Percentiles rank a stretch among this genome's conserved stretches.
phyloP scores from a whole-genome alignment of 1,284 basidiomycete species.

The Ceratobasidium sp. region DNA sequence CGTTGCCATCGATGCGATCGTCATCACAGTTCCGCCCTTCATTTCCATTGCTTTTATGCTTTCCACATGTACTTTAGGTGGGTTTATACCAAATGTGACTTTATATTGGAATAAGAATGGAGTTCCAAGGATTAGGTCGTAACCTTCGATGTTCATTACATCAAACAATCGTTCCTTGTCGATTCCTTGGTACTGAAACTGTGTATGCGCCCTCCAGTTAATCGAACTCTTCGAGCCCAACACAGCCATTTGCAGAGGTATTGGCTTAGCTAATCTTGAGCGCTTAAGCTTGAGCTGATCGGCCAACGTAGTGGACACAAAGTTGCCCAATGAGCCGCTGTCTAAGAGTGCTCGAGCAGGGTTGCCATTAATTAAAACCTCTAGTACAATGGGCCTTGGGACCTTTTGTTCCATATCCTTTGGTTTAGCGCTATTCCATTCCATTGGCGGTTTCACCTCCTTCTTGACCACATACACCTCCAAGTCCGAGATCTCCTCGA shows the following conservation, averaged over 20 bases:
- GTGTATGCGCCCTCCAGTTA: constrained; percentile 23
- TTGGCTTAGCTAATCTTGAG: constrained; percentile 44
- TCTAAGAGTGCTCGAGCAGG: constrained; percentile 49
- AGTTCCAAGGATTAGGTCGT: constrained; percentile 47
- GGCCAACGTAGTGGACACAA: constrained; percentile 51
- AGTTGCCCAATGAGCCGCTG: constrained; percentile 51
- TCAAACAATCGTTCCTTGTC: constrained; percentile 46
- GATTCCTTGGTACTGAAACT: constrained; percentile 49
- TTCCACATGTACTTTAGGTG: constrained; percentile 40
- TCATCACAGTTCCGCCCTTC: constrained; percentile 41
- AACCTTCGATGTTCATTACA: constrained; percentile 46
- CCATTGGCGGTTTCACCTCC: neutral
- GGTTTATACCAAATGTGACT: constrained; percentile 44
- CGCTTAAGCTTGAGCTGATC: constrained; percentile 48
- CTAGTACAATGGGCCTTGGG: constrained; percentile 48
- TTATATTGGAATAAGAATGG: constrained; percentile 47
- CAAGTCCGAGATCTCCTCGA: neutral
- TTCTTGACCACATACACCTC: neutral
- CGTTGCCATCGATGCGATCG: constrained; percentile 39
- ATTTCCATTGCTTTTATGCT: constrained; percentile 39
- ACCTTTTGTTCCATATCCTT: constrained; percentile 45
- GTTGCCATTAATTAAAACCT: constrained; percentile 48
- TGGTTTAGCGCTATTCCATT: constrained; percentile 33
- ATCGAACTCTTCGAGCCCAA: constrained; percentile 47
- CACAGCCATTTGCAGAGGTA: constrained; percentile 48